Base-by-base conservation (phyloP, 768 basidiomycete species). In the Tylopilus rubrobrunneus region DNA sequence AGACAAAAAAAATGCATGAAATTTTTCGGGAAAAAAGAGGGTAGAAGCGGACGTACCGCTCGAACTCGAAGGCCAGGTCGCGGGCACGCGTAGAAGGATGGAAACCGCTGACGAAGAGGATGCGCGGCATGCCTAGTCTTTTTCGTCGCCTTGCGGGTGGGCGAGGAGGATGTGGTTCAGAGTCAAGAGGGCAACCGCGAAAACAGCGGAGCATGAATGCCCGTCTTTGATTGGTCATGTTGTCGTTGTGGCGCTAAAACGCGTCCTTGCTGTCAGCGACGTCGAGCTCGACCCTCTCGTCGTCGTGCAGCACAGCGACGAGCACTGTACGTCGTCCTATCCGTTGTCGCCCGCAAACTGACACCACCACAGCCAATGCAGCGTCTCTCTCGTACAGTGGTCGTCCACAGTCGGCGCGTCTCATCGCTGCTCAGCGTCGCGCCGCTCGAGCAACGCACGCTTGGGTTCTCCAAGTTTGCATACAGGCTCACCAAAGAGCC, bases 51-150 rank as follows among this genome's bases (percentile, higher is more conserved):
- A 69, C 76, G 44, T 54, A 91, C 91, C 86, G 80, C 78, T 94
- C 92, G 62, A 94, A 93, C 69, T 92, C 90, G 62, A 74, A 89
- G 2, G 92, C 92, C 2, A 94, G 79, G 62, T 92, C 90, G 49
- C 86, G 79, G 9, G 92, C 91, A 23, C 89, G 83, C 4, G 89
- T 92, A n/a, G 81, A 72, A 5, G 87, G 85, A 61, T 89, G 85
- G 64, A 93, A 93, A 19, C 90, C 90, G 63, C 85, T 88, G 43
- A 93, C 90, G 62, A 91, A 93, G 55, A 92, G 80, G 59, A 92
- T 92, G 59, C 90, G 87, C 66, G 86, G 85, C 87, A 88, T 85
- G 40, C 28, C 39, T 52, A 58, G 29, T 52, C 46, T 14, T 42
- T 62, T 56, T 40, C 23, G 17, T 28, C 19, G 34, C 40, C 43